Evolutionary conservation across 2,329 filamentous ascomycete species (phyloP).

Genomic region (Pseudodiploospora longispora): DNA sequence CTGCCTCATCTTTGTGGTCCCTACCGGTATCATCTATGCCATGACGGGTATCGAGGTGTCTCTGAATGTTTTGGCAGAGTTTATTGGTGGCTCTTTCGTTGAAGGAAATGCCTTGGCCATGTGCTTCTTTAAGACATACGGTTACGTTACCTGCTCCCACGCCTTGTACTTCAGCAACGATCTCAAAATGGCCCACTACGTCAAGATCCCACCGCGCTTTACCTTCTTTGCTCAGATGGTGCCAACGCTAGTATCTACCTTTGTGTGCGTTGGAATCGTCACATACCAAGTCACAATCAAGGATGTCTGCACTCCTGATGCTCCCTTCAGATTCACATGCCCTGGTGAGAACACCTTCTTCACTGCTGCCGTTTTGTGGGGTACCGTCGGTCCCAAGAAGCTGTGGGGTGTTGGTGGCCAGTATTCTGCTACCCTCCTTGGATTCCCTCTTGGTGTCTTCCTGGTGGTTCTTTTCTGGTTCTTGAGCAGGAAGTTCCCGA

Average conservation of each 20-base stretch:
- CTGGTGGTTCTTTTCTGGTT: slow-evolving; percentile 28
- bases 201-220: slow-evolving; percentile 34
- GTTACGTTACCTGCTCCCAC: slow-evolving; percentile 28
- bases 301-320: slow-evolving; percentile 25
- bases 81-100: slow-evolving; percentile 36
- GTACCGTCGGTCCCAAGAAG: slow-evolving; percentile 27
- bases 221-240: slow-evolving; percentile 28
- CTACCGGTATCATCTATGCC: slow-evolving; percentile 34
- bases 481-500: slow-evolving; percentile 24
- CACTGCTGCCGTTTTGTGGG: slow-evolving; percentile 31
- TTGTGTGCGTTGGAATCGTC: slow-evolving; percentile 3
- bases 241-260: slow-evolving; percentile 24
- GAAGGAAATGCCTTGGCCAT: slow-evolving; percentile 37
- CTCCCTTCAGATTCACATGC: slow-evolving; percentile 2
- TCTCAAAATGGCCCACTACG: slow-evolving; percentile 33
- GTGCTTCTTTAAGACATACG: slow-evolving; percentile 39
- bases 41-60: slow-evolving; percentile 34
- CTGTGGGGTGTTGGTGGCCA: slow-evolving; percentile 26
- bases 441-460: slow-evolving; percentile 30
- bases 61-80: slow-evolving; percentile 39
- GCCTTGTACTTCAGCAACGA: slow-evolving; percentile 33
- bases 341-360: slow-evolving; percentile 7
- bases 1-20: slow-evolving; percentile 34
- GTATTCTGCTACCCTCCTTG: slow-evolving; percentile 26
- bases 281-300: slow-evolving; percentile 20